Evolutionary conservation across 169 alveolate species (phyloP), one percentile per base, ranked within the genome.

Genomic region (Ophryocystis elektroscirrha): DNA sequence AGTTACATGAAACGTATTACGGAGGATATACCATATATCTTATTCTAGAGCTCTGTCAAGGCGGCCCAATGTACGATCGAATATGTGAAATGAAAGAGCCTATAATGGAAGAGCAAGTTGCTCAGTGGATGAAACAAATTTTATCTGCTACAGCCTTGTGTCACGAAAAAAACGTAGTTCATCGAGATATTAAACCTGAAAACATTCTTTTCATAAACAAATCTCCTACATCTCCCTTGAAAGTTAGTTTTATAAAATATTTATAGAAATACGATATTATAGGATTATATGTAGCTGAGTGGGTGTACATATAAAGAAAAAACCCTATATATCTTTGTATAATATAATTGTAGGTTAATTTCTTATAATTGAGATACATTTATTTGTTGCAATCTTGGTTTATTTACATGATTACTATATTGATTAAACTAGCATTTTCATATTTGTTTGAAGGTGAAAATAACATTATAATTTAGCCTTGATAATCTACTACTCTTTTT

Each of bases 121-220:
- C 63, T 42, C 57, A 2, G 47, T 54, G 58, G 53, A 63, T 51
- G 74, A 51, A 45, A 43, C 68, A 79, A 60, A 50, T 71, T 3
- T 47, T 75, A 7, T 59, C 73, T 1, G 84, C 85, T 1, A 48
- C 73, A 9, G 51, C 67, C 18, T 74, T 69, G 63, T 67, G 81
- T 35, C 85, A 79, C 59, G 56, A 58, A 27, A 63, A 60, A 39
- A 65, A 74, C 36, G 66, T 79, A 2, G 73, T 73, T 0, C 89
- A 79, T 45, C 63, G 89, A 42, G 89, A 79, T 46, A 45, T 79
- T 36, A 79, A 79, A 41, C 89, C 89, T 15, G 85, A 79, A 48
- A 79, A 79, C 47, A 53, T 76, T 16, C 49, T 79, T 27, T 65
- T 73, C 26, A 67, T 61, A 28, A 55, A 44, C 44, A 35, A 51